Evolutionary conservation across 2,329 filamentous ascomycete genomes (phyloP).

Genomic region (Fusarium irregulare): DNA sequence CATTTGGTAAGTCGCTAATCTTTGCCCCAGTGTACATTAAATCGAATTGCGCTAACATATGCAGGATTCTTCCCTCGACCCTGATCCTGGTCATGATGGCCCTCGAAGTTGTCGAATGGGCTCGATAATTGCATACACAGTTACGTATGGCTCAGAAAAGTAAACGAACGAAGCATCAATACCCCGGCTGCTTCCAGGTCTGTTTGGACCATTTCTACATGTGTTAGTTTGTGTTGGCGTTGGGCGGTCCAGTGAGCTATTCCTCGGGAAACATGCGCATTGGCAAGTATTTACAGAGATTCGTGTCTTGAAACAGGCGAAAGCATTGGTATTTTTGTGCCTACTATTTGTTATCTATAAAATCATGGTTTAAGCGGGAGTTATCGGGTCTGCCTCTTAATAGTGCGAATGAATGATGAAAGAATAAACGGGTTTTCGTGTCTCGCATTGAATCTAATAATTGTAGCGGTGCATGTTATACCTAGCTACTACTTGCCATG

Average conservation of each 20-base stretch:
- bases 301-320: neutral
- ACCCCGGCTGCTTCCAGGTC: neutral
- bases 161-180: neutral
- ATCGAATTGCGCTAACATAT: slow-evolving; percentile 45
- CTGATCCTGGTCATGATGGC: slow-evolving; percentile 90
- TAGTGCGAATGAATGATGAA: neutral
- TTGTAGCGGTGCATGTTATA: neutral
- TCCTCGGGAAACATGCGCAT: neutral
- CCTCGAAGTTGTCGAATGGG: slow-evolving; percentile 93
- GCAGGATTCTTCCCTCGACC: slow-evolving; percentile 91
- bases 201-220: neutral
- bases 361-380: slow-evolving; percentile 14
- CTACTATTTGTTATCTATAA: neutral
- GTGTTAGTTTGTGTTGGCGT: slow-evolving; percentile 20
- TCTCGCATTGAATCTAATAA: neutral
- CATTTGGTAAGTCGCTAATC: slow-evolving; percentile 75
- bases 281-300: neutral
- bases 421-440: neutral
- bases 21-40: slow-evolving; percentile 7
- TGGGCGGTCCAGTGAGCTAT: slow-evolving; percentile 1
- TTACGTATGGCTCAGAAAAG: neutral
- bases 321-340: neutral
- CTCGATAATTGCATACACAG: slow-evolving; percentile 51
- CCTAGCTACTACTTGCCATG: neutral
- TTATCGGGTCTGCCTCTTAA: neutral